Conservation (phyloP, 2,329 filamentous ascomycete species). For the Penicillium griseofulvum region DNA sequence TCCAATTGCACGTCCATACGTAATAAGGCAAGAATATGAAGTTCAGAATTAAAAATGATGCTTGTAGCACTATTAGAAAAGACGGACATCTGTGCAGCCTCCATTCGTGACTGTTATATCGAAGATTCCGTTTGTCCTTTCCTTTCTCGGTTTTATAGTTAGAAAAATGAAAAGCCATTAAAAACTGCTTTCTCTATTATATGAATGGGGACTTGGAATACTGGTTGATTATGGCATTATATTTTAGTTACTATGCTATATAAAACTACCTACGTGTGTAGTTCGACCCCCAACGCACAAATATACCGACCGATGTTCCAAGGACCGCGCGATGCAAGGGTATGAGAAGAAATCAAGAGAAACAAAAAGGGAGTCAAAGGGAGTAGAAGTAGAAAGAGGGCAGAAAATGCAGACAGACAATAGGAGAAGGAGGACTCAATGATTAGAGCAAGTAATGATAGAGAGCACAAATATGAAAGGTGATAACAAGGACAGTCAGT, state of each 20-base stretch:
- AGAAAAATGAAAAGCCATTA: neutral
- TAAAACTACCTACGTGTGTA: slow-evolving; percentile 3
- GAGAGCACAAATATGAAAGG: neutral
- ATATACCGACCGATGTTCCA: slow-evolving; percentile 5
- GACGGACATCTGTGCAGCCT: too few species aligned
- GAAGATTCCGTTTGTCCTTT: too few species aligned
- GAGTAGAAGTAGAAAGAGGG: slow-evolving; percentile 1
- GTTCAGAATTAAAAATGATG: neutral
- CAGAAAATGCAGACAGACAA: neutral
- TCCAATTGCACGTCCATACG: neutral
- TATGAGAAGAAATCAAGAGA: slow-evolving; percentile 13
- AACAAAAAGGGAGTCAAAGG: neutral
- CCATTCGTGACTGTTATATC: neutral
- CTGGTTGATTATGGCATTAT: slow-evolving; percentile 15
- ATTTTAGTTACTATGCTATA: slow-evolving; percentile 21
- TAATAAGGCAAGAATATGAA: neutral
- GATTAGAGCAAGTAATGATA: neutral
- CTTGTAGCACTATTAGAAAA: neutral
- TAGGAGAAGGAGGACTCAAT: neutral
- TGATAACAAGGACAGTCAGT: neutral
- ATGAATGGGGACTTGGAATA: neutral
- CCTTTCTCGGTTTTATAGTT: neutral
- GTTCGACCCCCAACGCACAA: slow-evolving; percentile 1
- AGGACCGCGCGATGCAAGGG: slow-evolving; percentile 25
- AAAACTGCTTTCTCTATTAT: neutral